phyloP scores from a whole-genome alignment of 2,329 filamentous ascomycete species.

The Ceratocystis lukuohia region DNA sequence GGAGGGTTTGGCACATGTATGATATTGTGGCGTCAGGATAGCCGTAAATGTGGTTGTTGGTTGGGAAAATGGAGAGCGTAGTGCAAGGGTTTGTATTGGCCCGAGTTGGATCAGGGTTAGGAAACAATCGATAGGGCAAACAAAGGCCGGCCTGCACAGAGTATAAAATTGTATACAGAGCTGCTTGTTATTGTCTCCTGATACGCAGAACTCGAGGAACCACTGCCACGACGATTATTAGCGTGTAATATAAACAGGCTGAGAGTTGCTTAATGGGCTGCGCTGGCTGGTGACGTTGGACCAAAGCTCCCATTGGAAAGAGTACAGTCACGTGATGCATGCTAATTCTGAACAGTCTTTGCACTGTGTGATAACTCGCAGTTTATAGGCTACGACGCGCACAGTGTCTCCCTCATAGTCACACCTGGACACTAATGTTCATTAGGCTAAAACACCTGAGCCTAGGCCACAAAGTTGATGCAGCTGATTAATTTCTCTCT shows the following conservation, averaged over 20 bases:
- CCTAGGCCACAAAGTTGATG: conserved; percentile 5
- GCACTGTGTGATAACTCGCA: background rate
- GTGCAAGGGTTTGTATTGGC: background rate
- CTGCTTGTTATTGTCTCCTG: background rate
- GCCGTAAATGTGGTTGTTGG: no score
- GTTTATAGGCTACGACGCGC: background rate
- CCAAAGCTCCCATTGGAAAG: background rate
- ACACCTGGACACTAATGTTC: background rate
- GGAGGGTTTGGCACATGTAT: background rate
- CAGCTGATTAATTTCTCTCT: conserved; percentile 4
- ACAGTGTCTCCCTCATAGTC: background rate
- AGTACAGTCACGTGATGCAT: background rate
- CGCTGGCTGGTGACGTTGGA: background rate
- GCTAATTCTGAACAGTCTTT: background rate
- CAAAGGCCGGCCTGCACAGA: no score
- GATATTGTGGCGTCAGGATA: no score
- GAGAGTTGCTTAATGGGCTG: background rate
- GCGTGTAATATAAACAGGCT: background rate
- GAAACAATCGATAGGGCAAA: background rate
- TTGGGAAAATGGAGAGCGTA: background rate
- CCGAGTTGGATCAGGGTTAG: background rate
- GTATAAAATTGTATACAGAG: background rate
- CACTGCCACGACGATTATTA: background rate
- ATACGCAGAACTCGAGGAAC: background rate
- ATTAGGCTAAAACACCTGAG: background rate